Evolutionary conservation across 2,329 filamentous ascomycete genomes (phyloP), one percentile per base, ranked within the genome.

Genomic region (Stachybotrys chlorohalonatus): DNA sequence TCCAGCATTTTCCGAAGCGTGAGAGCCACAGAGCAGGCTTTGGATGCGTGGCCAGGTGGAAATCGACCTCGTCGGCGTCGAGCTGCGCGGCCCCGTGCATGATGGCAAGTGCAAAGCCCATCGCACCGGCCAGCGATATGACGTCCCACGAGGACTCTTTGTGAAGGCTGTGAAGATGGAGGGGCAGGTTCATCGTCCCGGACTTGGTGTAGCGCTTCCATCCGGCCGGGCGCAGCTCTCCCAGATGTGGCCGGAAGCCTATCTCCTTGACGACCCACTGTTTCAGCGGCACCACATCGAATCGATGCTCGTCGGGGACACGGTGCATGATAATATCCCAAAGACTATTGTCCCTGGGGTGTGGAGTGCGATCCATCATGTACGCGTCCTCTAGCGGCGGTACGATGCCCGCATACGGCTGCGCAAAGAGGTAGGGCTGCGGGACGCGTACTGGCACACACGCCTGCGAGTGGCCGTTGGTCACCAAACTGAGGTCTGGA

Each of bases 21-120:
- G 56, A 59, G n/a, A 62, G 24, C 24, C n/a, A 63, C 61, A 66
- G 5, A 66, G 47, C 9, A 31, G 52, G 5, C 54, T 47, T 2
- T 46, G 47, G 17, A n/a, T 51, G 31, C 58, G 47, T 48, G n/a
- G n/a, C 61, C 7, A 66, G 45, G 8, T 56, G 52, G 11, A 66
- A 65, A 24, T 62, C 54, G 45, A 65, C 56, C 1, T 63, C 64
- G 0, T 42, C 47, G 4, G 53, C 64, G 31, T 66, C 64, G 0
- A 64, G 30, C 11, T 47, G 42, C 17, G 61, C 66, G 1, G 8
- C 48, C 59, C 61, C 66, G 53, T 66, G 64, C 0, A 66, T 47
- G 5, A 65, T 57, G 1, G 63, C 64, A 5, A 66, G 55, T 2
- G 57, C 42, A 1, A 51, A 32, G 1, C 59, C 64, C 64, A 67